Evolutionary conservation across 768 basidiomycete genomes (phyloP), one percentile per base, ranked within the genome.

Genomic region (Mycena crocata): DNA sequence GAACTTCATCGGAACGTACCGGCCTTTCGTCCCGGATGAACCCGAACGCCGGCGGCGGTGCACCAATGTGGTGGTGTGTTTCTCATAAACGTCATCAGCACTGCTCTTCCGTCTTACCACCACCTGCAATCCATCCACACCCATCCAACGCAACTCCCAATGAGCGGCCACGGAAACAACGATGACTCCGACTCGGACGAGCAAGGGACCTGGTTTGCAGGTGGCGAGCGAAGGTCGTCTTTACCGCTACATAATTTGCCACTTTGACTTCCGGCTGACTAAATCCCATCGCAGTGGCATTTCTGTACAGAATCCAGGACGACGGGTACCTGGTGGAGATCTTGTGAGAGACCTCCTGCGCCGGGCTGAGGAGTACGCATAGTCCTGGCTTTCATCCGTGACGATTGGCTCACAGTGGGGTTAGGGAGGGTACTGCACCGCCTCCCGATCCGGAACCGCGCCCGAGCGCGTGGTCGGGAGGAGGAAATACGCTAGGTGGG

Each of bases 161-260:
- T 64, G 63, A 64, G 63, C 62, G 62, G 54, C 10, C 56, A 57
- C 63, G 28, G 37, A 35, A 40, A 72, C 40, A 75, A 79, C 57
- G 79, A 81, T 5, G 82, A 83, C n/a, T 83, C 80, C 17, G 79
- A 78, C 2, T 77, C 77, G 59, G 77, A 78, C 13, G 76, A 82
- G 26, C 82, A 81, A 0, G 83, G 87, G 67, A 85, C 82, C 62
- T 87, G 86, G 77, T 93, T 88, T 73, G 87, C 91, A 0, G 91
- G 91, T 8, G 92, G 91, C 1, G 92, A 91, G 73, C 81, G 88
- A 71, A 91, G 90, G 91, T 89, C 50, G 17, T 74, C 45, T 19
- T 2, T 17, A 12, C 23, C 23, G 14, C 10, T 13, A 46, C 21
- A 12, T 32, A 52, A 26, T 39, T 35, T 62, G 17, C 39, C 28